These are phyloP conservation scores for Dryas alaskensis DNA, from an alignment of 306 rosid species.

Conservation along the genomic window DNA sequence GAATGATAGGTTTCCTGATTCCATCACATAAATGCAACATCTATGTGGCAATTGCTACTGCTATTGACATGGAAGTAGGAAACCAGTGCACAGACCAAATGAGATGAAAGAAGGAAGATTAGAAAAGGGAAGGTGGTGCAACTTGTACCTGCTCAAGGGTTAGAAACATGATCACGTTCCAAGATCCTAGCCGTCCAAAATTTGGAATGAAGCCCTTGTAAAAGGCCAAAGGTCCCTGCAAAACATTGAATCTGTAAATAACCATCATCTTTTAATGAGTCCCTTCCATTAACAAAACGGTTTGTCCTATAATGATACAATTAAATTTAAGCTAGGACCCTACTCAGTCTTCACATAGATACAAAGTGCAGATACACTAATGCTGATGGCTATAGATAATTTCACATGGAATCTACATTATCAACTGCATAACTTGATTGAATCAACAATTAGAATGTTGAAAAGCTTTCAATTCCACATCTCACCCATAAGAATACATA, in stretches of 20 bases:
- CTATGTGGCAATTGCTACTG: background rate
- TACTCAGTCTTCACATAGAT: background rate
- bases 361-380: background rate
- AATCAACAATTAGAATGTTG: background rate
- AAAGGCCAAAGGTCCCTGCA: conserved; percentile 93
- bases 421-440: background rate
- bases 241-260: conserved; percentile 25
- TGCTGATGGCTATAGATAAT: background rate
- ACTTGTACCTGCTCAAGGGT: conserved; percentile 85
- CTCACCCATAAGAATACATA: background rate
- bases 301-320: too few relatives aligned
- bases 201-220: conserved; percentile 93
- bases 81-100: background rate
- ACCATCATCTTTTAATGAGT: background rate
- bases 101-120: background rate
- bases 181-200: conserved; percentile 92
- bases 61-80: background rate
- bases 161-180: conserved; percentile 98
- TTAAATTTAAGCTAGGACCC: conserved; percentile 1
- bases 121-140: background rate
- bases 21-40: background rate
- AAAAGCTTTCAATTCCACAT: background rate
- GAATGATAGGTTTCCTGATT: background rate
- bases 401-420: background rate
- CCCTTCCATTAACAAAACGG: background rate